phyloP scores from a whole-genome alignment of 2,329 filamentous ascomycete species.

The Ophiocordyceps camponoti-leonardi region DNA sequence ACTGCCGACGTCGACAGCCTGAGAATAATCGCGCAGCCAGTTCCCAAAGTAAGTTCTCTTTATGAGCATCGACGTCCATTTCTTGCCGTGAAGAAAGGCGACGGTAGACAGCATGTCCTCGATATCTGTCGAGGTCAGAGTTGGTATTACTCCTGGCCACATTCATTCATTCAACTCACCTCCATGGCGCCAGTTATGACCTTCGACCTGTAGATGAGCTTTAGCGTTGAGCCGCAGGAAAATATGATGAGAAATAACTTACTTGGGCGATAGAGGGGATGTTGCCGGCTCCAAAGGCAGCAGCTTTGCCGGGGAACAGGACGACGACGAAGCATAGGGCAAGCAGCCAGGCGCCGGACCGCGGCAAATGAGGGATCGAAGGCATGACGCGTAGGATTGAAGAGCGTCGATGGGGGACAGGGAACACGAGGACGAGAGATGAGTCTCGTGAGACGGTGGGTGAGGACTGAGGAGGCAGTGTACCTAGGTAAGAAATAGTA shows the following conservation, averaged over 20 bases:
- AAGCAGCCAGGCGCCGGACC: constrained; percentile 31
- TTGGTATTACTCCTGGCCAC: background rate
- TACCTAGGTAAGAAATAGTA: no score
- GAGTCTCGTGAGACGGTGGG: no score
- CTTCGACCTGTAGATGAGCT: constrained; percentile 37
- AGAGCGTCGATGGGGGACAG: no score
- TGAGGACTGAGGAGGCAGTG: no score
- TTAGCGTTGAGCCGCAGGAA: background rate
- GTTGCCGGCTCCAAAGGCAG: constrained; percentile 78
- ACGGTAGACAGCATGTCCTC: constrained; percentile 75
- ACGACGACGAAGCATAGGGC: constrained; percentile 44
- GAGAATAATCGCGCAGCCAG: constrained; percentile 86
- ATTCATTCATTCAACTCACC: constrained; percentile 17
- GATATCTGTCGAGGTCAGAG: constrained; percentile 42
- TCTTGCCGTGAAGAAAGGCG: constrained; percentile 45
- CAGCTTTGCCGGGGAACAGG: constrained; percentile 44
- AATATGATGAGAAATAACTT: background rate
- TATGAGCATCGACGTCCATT: constrained; percentile 76
- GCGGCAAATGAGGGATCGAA: constrained; percentile 11
- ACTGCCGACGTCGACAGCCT: constrained; percentile 84
- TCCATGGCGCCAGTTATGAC: constrained; percentile 45
- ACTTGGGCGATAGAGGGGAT: constrained; percentile 59
- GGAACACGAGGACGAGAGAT: no score
- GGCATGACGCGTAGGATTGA: constrained; percentile 21
- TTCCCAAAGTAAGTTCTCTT: constrained; percentile 92